These are phyloP conservation scores for Mucor ambiguus DNA, from an alignment of 371 early-diverging fungal species.

Conservation along the genomic window DNA sequence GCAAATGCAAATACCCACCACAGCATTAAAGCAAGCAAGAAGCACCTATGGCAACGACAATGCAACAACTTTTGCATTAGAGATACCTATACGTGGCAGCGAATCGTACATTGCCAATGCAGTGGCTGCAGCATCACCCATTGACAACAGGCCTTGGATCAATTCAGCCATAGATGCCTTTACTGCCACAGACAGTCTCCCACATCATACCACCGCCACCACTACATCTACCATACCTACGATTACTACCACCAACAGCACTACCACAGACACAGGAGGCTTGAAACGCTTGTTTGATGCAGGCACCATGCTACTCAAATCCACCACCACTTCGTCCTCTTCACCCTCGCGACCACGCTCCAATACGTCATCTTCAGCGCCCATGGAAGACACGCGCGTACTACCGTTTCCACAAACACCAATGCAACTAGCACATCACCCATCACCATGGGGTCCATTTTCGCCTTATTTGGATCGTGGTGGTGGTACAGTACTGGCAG, in stretches of 20 bases:
- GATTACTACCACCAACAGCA: neutral
- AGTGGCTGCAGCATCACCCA: slow-evolving; percentile 12
- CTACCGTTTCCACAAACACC: neutral
- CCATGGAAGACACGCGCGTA: slow-evolving; percentile 29
- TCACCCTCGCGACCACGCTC: slow-evolving; percentile 28
- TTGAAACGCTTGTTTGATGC: slow-evolving; percentile 45
- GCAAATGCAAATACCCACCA: slow-evolving; percentile 50
- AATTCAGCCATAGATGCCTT: neutral
- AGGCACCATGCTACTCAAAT: slow-evolving; percentile 40
- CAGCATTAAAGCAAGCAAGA: slow-evolving; percentile 38
- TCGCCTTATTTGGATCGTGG: slow-evolving; percentile 37
- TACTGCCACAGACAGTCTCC: neutral
- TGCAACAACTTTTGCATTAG: slow-evolving; percentile 42
- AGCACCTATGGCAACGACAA: slow-evolving; percentile 43
- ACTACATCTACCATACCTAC: neutral
- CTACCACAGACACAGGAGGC: slow-evolving; percentile 15
- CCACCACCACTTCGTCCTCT: slow-evolving; percentile 19
- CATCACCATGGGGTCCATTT: slow-evolving; percentile 11
- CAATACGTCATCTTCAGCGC: slow-evolving; percentile 42
- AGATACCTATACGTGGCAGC: slow-evolving; percentile 31
- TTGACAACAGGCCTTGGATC: slow-evolving; percentile 8
- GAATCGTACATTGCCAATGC: slow-evolving; percentile 11
- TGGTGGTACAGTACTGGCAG: slow-evolving; percentile 43
- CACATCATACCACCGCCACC: neutral
- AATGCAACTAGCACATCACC: too few relatives aligned